phyloP scores from a whole-genome alignment of 192 early-diverging fungal species.

The Funneliformis geosporum region DNA sequence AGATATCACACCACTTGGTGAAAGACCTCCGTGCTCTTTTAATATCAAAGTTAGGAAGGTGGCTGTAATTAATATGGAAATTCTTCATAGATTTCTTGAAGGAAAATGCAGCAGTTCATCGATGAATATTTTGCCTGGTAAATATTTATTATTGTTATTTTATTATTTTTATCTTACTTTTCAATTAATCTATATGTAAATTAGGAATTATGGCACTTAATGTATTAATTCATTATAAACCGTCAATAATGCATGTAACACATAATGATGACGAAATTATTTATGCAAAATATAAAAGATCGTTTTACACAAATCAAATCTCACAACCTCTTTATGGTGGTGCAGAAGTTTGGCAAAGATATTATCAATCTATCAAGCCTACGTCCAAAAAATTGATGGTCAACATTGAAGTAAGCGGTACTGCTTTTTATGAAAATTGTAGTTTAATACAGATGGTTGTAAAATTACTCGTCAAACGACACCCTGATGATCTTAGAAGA shows the following conservation, averaged over 20 bases:
- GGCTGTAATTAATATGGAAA: constrained; percentile 66
- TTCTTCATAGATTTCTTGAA: constrained; percentile 52
- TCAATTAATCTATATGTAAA: too few relatives aligned
- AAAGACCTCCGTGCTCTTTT: constrained; percentile 57
- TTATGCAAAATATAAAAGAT: too few relatives aligned
- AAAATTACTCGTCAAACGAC: constrained; percentile 62
- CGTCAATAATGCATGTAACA: constrained; percentile 69
- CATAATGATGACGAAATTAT: too few relatives aligned
- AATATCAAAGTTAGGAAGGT: constrained; percentile 65
- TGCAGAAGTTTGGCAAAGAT: constrained; percentile 89
- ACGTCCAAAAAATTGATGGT: constrained; percentile 57
- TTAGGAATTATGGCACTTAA: constrained; percentile 70
- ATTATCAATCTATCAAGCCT: constrained; percentile 81
- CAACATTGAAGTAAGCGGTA: constrained; percentile 71
- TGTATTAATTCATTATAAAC: constrained; percentile 76
- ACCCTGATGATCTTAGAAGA: constrained; percentile 46
- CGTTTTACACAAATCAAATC: constrained; percentile 82
- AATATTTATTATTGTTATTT: too few relatives aligned
- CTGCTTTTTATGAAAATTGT: constrained; percentile 65
- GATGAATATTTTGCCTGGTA: constrained; percentile 25
- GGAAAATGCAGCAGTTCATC: constrained; percentile 32
- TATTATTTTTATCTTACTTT: too few relatives aligned
- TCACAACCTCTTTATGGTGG: constrained; percentile 60
- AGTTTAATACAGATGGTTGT: constrained; percentile 70
- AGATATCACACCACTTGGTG: too few relatives aligned